Conservation (phyloP, 495 filamentous ascomycete species). For the Aspergillus egyptiacus region DNA sequence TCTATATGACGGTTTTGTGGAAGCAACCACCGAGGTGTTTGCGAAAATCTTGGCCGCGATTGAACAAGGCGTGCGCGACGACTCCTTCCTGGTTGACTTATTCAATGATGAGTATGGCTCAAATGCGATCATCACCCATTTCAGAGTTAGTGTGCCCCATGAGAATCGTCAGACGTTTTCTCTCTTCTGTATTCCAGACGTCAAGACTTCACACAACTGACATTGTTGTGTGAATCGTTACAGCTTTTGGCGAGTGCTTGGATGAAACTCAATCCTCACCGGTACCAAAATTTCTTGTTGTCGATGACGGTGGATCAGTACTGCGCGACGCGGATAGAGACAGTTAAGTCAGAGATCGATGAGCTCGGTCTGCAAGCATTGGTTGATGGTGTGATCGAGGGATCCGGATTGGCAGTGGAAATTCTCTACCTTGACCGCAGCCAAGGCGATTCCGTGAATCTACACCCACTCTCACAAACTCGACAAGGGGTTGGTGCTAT, state of each 20-base stretch:
- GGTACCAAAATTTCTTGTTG: constrained; percentile 70
- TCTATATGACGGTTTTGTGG: constrained; percentile 77
- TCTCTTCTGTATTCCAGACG: not conserved
- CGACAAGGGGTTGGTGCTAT: constrained; percentile 49
- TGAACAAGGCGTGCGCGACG: constrained; percentile 50
- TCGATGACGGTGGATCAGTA: constrained; percentile 61
- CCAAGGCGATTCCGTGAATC: constrained; percentile 70
- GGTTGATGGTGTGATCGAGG: constrained; percentile 70
- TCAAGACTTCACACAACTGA: constrained; percentile 9
- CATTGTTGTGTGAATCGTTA: not conserved
- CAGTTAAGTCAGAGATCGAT: constrained; percentile 77
- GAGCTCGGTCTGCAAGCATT: constrained; percentile 74
- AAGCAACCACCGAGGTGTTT: constrained; percentile 65
- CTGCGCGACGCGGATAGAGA: constrained; percentile 63
- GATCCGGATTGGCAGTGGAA: constrained; percentile 70
- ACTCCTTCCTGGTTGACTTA: constrained; percentile 55
- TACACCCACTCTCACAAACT: constrained; percentile 59
- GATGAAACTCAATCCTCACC: constrained; percentile 66
- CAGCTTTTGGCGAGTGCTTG: constrained; percentile 81
- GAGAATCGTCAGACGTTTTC: not conserved
- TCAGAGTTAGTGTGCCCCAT: constrained; percentile 45
- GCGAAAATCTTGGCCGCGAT: constrained; percentile 47
- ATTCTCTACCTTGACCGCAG: constrained; percentile 90
- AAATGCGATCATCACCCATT: constrained; percentile 67
- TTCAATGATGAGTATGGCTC: constrained; percentile 70